These are phyloP conservation scores for Phytopythium ostracodes DNA, from an alignment of 352 stramenopile species.

Conservation along the genomic window DNA sequence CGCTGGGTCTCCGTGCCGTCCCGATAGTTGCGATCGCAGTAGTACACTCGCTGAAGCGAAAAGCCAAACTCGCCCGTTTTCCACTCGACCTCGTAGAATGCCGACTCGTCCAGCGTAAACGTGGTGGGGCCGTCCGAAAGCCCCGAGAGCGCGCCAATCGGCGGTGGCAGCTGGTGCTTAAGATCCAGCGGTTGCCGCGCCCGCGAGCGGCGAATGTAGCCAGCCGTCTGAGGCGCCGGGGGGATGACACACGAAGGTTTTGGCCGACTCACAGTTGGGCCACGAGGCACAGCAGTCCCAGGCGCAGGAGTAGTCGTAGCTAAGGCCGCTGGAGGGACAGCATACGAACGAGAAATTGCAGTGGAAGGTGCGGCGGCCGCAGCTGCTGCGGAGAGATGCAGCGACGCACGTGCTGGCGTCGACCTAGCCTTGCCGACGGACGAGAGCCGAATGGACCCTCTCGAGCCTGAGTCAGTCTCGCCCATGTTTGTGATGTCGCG, in stretches of 20 bases:
- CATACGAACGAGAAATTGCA: not conserved
- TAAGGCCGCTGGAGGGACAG: not conserved
- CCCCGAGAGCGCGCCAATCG: constrained; percentile 55
- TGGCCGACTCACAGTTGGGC: constrained; percentile 16
- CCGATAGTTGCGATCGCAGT: constrained; percentile 26
- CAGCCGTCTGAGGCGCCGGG: constrained; percentile 13
- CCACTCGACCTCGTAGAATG: constrained; percentile 66
- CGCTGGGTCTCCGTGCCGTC: constrained; percentile 20
- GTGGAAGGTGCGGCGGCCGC: not conserved
- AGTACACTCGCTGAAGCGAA: constrained; percentile 69
- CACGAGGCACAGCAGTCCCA: not conserved
- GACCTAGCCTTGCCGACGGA: constrained; percentile 1
- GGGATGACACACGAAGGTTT: constrained; percentile 8
- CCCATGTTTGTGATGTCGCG: constrained; percentile 1
- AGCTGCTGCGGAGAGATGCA: not conserved
- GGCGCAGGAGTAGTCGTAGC: not conserved
- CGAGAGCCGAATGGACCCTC: constrained; percentile 1
- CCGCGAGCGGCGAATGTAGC: constrained; percentile 36
- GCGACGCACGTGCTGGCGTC: not conserved
- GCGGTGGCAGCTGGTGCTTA: constrained; percentile 53
- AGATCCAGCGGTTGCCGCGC: constrained; percentile 38
- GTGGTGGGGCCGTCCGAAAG: constrained; percentile 54
- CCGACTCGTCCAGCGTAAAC: constrained; percentile 45
- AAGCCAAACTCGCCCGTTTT: constrained; percentile 64
- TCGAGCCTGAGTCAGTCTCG: not conserved